Base-by-base conservation (phyloP, 345 rosid species). In the Gynandropsis gynandra region DNA sequence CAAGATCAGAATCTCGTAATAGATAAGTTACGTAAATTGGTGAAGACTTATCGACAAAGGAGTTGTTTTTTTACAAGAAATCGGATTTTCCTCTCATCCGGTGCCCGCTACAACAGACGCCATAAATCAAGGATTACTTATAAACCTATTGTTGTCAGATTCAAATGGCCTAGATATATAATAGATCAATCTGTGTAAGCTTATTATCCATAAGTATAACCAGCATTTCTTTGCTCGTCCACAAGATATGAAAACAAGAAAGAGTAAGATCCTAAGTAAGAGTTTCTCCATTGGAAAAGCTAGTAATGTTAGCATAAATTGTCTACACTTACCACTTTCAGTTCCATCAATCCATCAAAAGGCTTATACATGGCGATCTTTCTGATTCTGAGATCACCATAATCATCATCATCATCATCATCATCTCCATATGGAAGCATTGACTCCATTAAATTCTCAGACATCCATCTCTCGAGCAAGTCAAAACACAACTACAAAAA, bases 381-480 rank as follows among this genome's bases (percentile, higher is more conserved):
- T 44, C 80, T 77, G 19, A 90, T 72, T 58, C 72, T 76, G 42
- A 82, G 69, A 37, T 60, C n/a, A n/a, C n/a, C n/a, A n/a, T n/a
- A n/a, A n/a, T n/a, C n/a, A n/a, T n/a, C n/a, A n/a, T n/a, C n/a
- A n/a, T n/a, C 70, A 39, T 52, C 74, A 17, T 56, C 70, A 39
- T 52, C 74, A 17, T 56, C 75, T 16, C 59, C 69, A 19, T 66
- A 62, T 21, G 80, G 81, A 54, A 61, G 50, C 12, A 78, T 47
- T 10, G 79, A 74, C 16, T 61, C 72, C 54, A 31, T 58, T 57
- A 72, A 39, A 68, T 87, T 87, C 61, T 82, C 83, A 58, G 66
- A 64, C 68, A 79, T 61, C 98, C 96, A 90, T 53, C 73, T 74
- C 64, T 77, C 85, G 16, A 90, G 76, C 84, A 90, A 84, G 78